Percentiles rank a stretch among this genome's conserved stretches.
These are phyloP conservation scores for Saitozyma sp. DNA, from an alignment of 768 basidiomycete species.

Conservation along the genomic window DNA sequence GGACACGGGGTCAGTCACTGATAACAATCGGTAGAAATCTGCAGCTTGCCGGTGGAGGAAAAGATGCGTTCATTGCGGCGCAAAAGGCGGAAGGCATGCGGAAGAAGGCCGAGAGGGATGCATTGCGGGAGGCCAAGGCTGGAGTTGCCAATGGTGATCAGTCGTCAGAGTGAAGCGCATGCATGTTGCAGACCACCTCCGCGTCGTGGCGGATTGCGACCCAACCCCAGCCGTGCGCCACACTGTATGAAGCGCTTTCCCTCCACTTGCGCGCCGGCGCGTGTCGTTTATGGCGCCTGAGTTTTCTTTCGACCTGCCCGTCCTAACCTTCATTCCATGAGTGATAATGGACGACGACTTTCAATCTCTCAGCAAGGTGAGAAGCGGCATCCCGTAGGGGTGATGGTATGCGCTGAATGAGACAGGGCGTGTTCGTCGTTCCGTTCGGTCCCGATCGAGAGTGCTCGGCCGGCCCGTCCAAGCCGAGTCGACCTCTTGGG, in stretches of 20 bases:
- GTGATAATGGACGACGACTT: slow-evolving; percentile 22
- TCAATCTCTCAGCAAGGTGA: slow-evolving; percentile 34
- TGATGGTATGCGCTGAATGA: not conserved
- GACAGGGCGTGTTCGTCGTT: slow-evolving; percentile 38
- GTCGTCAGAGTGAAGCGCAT: too few species aligned
- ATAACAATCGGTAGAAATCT: not conserved
- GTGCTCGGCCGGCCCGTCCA: slow-evolving; percentile 27
- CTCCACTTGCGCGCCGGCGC: too few species aligned
- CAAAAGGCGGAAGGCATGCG: slow-evolving; percentile 12
- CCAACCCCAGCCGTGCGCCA: too few species aligned
- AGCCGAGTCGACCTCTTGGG: slow-evolving; percentile 13
- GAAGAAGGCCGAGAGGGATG: slow-evolving; percentile 18
- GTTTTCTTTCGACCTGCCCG: too few species aligned
- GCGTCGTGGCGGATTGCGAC: too few species aligned
- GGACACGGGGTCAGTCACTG: slow-evolving; percentile 7
- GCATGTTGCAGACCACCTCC: too few species aligned
- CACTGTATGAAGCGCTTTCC: too few species aligned
- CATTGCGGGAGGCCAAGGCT: slow-evolving; percentile 8
- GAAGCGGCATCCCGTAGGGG: not conserved
- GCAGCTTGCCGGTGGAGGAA: not conserved
- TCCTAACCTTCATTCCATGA: too few species aligned
- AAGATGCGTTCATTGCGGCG: not conserved
- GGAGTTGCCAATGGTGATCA: too few species aligned
- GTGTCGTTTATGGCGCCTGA: too few species aligned
- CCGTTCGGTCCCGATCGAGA: slow-evolving; percentile 19